Percentiles rank a stretch among this genome's conserved stretches.
Conservation (phyloP, 2,329 filamentous ascomycete species). For the Pezicula rhizophila region DNA sequence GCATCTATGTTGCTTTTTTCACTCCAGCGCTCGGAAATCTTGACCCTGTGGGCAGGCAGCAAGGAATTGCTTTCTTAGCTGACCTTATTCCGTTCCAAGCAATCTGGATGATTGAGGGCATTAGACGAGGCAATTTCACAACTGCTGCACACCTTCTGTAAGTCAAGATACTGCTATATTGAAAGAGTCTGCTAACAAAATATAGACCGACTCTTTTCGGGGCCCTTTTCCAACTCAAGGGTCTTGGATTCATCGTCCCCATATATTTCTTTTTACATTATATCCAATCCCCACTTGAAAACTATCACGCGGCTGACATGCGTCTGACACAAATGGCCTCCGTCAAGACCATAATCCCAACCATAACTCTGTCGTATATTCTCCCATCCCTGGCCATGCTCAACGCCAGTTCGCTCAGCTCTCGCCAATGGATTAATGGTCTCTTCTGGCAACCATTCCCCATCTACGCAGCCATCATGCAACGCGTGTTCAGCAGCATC, state of each 20-base stretch:
- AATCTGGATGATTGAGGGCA: slow-evolving; percentile 25
- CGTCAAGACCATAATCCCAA: slow-evolving; percentile 25
- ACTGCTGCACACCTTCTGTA: slow-evolving; percentile 19
- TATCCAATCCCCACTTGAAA: slow-evolving; percentile 26
- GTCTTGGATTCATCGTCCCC: slow-evolving; percentile 27
- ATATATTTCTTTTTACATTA: slow-evolving; percentile 34
- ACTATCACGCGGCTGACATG: slow-evolving; percentile 28
- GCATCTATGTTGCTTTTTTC: slow-evolving; percentile 16
- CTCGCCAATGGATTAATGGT: slow-evolving; percentile 22
- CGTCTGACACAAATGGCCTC: slow-evolving; percentile 24
- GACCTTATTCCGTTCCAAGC: slow-evolving; percentile 23
- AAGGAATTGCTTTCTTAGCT: slow-evolving; percentile 19
- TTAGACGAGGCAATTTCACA: slow-evolving; percentile 23
- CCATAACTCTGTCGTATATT: slow-evolving; percentile 21
- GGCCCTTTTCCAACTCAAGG: slow-evolving; percentile 22
- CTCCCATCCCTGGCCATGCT: slow-evolving; percentile 22
- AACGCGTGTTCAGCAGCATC: slow-evolving; percentile 11
- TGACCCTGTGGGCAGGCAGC: slow-evolving; percentile 13
- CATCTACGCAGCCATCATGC: slow-evolving; percentile 14
- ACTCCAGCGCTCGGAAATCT: slow-evolving; percentile 13
- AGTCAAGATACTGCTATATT: slow-evolving; percentile 1
- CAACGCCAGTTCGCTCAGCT: slow-evolving; percentile 9
- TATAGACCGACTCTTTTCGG: slow-evolving; percentile 21
- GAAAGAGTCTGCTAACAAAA: slow-evolving; percentile 2
- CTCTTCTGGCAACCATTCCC: slow-evolving; percentile 37